phyloP scores from a whole-genome alignment of 805 yeast genomes.

The Myxozyma nipponensis region DNA sequence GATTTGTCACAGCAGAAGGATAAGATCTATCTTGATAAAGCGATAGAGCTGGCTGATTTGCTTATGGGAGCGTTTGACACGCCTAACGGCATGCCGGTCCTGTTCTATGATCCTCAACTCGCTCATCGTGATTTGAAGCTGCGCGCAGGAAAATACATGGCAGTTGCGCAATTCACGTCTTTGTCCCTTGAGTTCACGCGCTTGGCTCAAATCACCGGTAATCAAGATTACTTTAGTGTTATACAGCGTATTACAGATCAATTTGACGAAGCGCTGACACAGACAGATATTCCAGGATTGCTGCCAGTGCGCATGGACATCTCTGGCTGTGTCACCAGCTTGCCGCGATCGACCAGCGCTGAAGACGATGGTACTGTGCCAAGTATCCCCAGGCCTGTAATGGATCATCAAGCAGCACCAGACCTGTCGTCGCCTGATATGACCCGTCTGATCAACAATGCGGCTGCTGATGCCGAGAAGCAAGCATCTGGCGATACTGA shows the following conservation, averaged over 20 bases:
- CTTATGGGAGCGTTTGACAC: conserved; percentile 56
- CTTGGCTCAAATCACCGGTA: conserved; percentile 49
- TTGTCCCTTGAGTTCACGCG: conserved; percentile 51
- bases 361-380: background rate
- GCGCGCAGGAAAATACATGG: conserved; percentile 34
- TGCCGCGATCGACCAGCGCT: background rate
- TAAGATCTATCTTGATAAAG: conserved; percentile 39
- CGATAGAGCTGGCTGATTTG: conserved; percentile 48
- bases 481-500: background rate
- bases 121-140: conserved; percentile 20
- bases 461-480: conserved; percentile 1
- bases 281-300: conserved; percentile 42
- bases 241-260: conserved; percentile 43
- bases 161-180: conserved; percentile 49
- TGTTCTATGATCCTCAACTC: conserved; percentile 44
- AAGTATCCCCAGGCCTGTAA: background rate
- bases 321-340: conserved; percentile 44
- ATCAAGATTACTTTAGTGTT: conserved; percentile 49
- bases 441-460: background rate
- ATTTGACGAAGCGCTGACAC: conserved; percentile 37
- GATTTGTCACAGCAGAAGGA: conserved; percentile 44
- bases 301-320: conserved; percentile 47
- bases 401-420: background rate
- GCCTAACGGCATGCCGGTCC: conserved; percentile 52
- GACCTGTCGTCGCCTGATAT: background rate